These are phyloP conservation scores for Vitis riparia DNA, from an alignment of 164 flowering plant genomes.

Conservation along the genomic window DNA sequence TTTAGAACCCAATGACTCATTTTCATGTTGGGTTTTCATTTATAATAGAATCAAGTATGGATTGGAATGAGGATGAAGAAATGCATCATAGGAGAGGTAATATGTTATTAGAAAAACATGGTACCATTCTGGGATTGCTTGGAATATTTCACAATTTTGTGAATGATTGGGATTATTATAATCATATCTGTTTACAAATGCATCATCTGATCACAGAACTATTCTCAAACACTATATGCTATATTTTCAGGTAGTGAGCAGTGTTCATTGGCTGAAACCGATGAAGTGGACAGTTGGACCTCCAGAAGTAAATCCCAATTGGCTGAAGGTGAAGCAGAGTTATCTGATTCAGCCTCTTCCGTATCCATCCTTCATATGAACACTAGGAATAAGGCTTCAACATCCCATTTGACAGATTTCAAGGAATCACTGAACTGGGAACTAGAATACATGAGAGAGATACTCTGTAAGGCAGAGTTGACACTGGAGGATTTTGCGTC, in stretches of 20 bases:
- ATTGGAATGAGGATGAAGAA: neutral
- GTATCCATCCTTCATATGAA: constrained; percentile 12
- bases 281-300: constrained; percentile 16
- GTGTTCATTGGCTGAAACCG: constrained; percentile 11
- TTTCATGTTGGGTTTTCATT: neutral
- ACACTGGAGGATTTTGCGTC: constrained; percentile 27
- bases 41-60: neutral
- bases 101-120: neutral
- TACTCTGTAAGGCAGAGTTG: constrained; percentile 31
- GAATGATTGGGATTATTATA: neutral
- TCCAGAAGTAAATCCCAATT: constrained; percentile 8
- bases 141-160: neutral
- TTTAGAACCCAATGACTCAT: neutral
- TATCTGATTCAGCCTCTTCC: constrained; percentile 34
- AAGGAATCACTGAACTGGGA: constrained; percentile 39
- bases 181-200: neutral
- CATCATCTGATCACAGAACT: neutral
- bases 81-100: neutral
- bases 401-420: constrained; percentile 1
- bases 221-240: neutral
- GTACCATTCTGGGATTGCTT: neutral
- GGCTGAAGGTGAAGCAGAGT: constrained; percentile 21
- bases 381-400: constrained; percentile 1
- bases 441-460: constrained; percentile 31
- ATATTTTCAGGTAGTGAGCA: constrained; percentile 27